phyloP scores from a whole-genome alignment of 768 basidiomycete species.

The Xerocomus potaroensis region DNA sequence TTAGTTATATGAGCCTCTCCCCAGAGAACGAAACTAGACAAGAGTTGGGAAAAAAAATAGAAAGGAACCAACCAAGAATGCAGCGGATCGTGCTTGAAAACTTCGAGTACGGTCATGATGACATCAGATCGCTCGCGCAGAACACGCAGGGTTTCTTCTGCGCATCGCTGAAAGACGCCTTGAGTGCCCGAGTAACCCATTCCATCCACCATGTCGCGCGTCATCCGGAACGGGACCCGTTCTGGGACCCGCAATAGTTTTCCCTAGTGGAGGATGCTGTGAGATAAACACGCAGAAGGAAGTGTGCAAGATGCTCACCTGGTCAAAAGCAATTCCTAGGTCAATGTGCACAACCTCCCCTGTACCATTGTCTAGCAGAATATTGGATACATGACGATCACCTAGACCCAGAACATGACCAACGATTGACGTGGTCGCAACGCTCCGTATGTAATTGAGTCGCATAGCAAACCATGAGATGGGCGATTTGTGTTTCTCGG shows the following conservation, averaged over 20 bases:
- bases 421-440: constrained; percentile 91
- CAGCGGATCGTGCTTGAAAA: constrained; percentile 95
- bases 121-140: constrained; percentile 80
- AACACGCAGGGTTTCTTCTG: constrained; percentile 92
- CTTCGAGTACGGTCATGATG: constrained; percentile 92
- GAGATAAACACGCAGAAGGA: background rate
- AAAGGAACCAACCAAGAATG: constrained; percentile 69
- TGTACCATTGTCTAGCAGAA: constrained; percentile 74
- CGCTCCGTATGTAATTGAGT: constrained; percentile 84
- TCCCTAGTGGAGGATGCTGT: constrained; percentile 46
- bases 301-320: constrained; percentile 46
- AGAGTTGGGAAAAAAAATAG: background rate
- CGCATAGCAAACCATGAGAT: constrained; percentile 91
- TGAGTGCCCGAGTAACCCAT: constrained; percentile 87
- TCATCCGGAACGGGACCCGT: constrained; percentile 91
- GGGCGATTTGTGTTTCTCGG: constrained; percentile 82
- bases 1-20: background rate
- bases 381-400: constrained; percentile 90
- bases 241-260: constrained; percentile 77
- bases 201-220: constrained; percentile 90
- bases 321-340: constrained; percentile 94
- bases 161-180: constrained; percentile 92
- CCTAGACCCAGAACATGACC: constrained; percentile 91
- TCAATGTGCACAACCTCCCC: constrained; percentile 97
- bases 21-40: too few species aligned